phyloP scores from a whole-genome alignment of 805 yeast species.

The Candida silvicultrix region DNA sequence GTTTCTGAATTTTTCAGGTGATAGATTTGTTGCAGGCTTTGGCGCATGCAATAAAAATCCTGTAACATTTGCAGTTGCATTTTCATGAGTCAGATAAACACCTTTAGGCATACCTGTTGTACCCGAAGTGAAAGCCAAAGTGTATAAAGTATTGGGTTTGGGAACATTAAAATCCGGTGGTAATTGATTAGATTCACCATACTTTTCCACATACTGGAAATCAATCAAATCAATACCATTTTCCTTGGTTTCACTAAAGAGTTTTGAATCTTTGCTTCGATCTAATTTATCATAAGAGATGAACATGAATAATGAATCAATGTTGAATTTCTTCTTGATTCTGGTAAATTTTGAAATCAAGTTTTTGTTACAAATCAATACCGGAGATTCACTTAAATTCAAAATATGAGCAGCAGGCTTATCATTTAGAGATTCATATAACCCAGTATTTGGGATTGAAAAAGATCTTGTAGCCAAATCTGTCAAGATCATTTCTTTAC shows the following conservation, averaged over 20 bases:
- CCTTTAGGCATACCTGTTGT: constrained; percentile 74
- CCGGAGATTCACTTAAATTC: constrained; percentile 44
- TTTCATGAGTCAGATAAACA: constrained; percentile 56
- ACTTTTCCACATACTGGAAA: constrained; percentile 23
- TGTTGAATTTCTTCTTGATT: constrained; percentile 28
- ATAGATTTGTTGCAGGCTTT: constrained; percentile 19
- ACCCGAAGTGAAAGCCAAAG: constrained; percentile 64
- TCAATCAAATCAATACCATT: constrained; percentile 27
- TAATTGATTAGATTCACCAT: constrained; percentile 25
- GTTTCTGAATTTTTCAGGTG: constrained; percentile 6
- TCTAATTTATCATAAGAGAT: constrained; percentile 12
- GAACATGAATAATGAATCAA: constrained; percentile 8
- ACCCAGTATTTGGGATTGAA: constrained; percentile 35
- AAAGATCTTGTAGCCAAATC: constrained; percentile 52
- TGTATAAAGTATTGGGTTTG: constrained; percentile 39
- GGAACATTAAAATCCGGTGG: constrained; percentile 30
- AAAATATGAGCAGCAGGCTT: constrained; percentile 48
- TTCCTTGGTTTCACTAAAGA: constrained; percentile 1
- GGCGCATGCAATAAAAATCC: constrained; percentile 22
- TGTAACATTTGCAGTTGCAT: constrained; percentile 34
- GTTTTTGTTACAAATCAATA: constrained; percentile 38
- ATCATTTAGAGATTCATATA: constrained; percentile 40
- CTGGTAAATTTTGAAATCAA: constrained; percentile 34
- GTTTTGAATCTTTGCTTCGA: not conserved
- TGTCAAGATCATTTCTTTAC: constrained; percentile 51